A percentile compares a stretch with the other conserved stretches of the same genome.
These are phyloP conservation scores for Aquilaria yunnanensis DNA, from an alignment of 345 rosid genomes.

Conservation along the genomic window DNA sequence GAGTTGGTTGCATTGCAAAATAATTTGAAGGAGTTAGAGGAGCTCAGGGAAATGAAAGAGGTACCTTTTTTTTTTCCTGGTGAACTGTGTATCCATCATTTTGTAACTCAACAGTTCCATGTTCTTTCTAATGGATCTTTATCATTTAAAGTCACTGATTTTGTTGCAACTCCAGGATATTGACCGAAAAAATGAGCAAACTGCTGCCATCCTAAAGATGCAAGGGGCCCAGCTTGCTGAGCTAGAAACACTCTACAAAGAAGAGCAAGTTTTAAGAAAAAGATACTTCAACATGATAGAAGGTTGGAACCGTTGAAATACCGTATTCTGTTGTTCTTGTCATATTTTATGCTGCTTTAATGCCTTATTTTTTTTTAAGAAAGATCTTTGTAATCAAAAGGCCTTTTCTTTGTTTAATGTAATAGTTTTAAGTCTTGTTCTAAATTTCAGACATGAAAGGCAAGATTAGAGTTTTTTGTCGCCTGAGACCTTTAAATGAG, in stretches of 20 bases:
- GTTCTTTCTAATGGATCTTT: not conserved
- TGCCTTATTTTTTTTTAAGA: too few species aligned
- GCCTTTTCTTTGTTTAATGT: not conserved
- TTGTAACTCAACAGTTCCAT: not conserved
- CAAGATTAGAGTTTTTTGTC: constrained; percentile 88
- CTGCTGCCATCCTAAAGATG: constrained; percentile 94
- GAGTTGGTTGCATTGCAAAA: constrained; percentile 53
- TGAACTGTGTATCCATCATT: not conserved
- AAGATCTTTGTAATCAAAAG: too few species aligned
- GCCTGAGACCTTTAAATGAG: constrained; percentile 75
- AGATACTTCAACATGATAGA: constrained; percentile 89
- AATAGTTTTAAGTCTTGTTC: constrained; percentile 3
- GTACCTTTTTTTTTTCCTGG: constrained; percentile 22
- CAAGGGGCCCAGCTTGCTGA: constrained; percentile 92
- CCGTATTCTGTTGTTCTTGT: not conserved
- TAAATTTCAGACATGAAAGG: constrained; percentile 83
- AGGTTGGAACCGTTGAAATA: constrained; percentile 39
- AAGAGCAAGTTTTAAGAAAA: constrained; percentile 84
- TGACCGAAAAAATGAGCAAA: constrained; percentile 94
- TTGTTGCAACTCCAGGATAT: constrained; percentile 56
- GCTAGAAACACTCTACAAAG: constrained; percentile 77
- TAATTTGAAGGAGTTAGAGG: constrained; percentile 81
- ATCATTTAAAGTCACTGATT: not conserved
- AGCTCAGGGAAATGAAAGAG: constrained; percentile 94
- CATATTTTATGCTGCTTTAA: too few species aligned